Evolutionary conservation across 345 rosid genomes (phyloP).

Genomic region (Kandelia obovata): DNA sequence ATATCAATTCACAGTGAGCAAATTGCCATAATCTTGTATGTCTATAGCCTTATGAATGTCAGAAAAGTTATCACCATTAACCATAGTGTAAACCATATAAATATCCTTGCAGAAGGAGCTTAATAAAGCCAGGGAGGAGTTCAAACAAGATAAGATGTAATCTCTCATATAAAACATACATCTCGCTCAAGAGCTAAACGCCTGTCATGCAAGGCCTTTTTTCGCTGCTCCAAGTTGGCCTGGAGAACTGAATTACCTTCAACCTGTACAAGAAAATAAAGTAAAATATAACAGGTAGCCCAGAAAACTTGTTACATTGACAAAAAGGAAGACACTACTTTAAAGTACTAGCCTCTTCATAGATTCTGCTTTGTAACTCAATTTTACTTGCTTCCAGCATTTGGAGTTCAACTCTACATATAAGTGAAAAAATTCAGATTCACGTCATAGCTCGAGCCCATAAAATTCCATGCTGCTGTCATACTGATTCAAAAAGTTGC

Average conservation of each 20-base stretch:
- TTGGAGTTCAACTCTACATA: conserved; percentile 56
- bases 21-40: too few species aligned
- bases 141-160: background rate
- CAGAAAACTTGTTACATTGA: conserved; percentile 10
- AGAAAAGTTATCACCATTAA: too few species aligned
- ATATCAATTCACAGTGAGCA: background rate
- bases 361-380: conserved; percentile 59
- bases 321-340: conserved; percentile 1
- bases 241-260: conserved; percentile 58
- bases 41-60: too few species aligned
- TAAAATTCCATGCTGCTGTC: background rate
- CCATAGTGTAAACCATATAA: background rate
- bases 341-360: conserved; percentile 55
- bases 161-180: conserved; percentile 39
- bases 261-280: conserved; percentile 39
- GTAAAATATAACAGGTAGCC: background rate
- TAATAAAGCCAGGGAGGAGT: background rate
- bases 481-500: background rate
- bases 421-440: conserved; percentile 1
- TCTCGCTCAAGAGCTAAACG: conserved; percentile 73
- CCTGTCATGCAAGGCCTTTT: conserved; percentile 54
- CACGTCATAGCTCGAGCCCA: background rate
- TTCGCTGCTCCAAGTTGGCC: conserved; percentile 57
- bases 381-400: conserved; percentile 62
- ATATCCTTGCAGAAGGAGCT: conserved; percentile 8